Evolutionary conservation across 768 basidiomycete genomes (phyloP).

Genomic region (Lactarius tabidus): DNA sequence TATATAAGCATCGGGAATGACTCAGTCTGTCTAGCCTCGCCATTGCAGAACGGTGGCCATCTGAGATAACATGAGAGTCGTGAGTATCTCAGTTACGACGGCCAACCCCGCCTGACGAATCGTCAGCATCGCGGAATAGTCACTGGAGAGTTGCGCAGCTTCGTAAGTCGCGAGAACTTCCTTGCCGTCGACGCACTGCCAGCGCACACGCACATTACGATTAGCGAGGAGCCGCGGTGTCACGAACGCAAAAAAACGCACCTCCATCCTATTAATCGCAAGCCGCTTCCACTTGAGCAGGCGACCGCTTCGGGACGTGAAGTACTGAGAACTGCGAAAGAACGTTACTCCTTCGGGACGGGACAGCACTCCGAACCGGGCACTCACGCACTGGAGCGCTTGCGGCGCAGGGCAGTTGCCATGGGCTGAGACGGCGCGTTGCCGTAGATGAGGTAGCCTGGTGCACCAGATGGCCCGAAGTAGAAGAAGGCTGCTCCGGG

Average conservation of each 20-base stretch:
- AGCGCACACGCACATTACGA: neutral
- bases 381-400: constrained; percentile 60
- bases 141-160: constrained; percentile 49
- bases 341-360: too few relatives aligned
- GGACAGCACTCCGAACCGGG: too few relatives aligned
- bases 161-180: constrained; percentile 64
- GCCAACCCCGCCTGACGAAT: constrained; percentile 55
- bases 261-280: constrained; percentile 62
- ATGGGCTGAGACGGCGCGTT: constrained; percentile 55
- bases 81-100: constrained; percentile 71
- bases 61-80: constrained; percentile 69
- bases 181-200: constrained; percentile 57
- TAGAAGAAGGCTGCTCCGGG: constrained; percentile 74
- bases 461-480: constrained; percentile 58
- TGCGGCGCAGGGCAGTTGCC: constrained; percentile 53
- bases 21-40: constrained; percentile 28
- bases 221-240: neutral
- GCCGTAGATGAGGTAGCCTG: constrained; percentile 67
- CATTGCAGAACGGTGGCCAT: constrained; percentile 62
- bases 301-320: constrained; percentile 61
- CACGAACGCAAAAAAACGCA: constrained; percentile 31
- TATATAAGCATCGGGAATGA: neutral
- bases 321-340: constrained; percentile 61
- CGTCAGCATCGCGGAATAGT: constrained; percentile 56
- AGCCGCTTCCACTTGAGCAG: constrained; percentile 73